Evolutionary conservation across 352 stramenopile genomes (phyloP).

Genomic region (Peronospora destructor): DNA sequence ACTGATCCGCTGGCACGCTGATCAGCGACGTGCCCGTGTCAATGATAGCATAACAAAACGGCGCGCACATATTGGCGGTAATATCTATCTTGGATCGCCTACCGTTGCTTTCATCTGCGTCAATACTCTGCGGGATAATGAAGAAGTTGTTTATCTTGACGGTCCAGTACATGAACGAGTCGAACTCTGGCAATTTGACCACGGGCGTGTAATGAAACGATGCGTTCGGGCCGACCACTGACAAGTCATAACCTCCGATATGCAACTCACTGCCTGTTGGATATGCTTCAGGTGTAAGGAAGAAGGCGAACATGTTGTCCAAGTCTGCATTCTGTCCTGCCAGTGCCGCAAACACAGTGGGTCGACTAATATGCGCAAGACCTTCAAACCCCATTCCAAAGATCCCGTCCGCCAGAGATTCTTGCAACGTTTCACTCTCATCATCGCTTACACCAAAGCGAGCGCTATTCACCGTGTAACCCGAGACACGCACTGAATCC

Average conservation of each 20-base stretch:
- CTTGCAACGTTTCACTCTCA: conserved; percentile 64
- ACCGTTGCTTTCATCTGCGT: neutral
- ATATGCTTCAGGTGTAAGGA: conserved; percentile 75
- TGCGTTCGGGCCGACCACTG: conserved; percentile 67
- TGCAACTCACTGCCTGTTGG: conserved; percentile 64
- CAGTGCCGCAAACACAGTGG: conserved; percentile 73
- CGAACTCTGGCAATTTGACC: conserved; percentile 72
- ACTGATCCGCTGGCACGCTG: conserved; percentile 66
- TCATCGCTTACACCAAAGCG: conserved; percentile 67
- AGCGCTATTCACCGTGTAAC: conserved; percentile 63
- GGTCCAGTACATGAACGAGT: conserved; percentile 83
- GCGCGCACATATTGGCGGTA: conserved; percentile 48
- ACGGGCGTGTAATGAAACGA: conserved; percentile 86
- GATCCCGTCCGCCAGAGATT: conserved; percentile 85
- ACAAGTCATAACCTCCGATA: conserved; percentile 81
- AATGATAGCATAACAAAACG: conserved; percentile 84
- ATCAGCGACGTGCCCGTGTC: conserved; percentile 86
- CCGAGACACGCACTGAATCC: conserved; percentile 66
- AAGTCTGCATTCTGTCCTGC: conserved; percentile 58
- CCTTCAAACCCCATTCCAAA: conserved; percentile 80
- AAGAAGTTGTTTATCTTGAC: conserved; percentile 70
- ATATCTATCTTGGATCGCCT: conserved; percentile 5
- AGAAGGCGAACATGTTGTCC: conserved; percentile 86
- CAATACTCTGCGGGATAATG: conserved; percentile 3
- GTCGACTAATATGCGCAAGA: conserved; percentile 81